Evolutionary conservation across 495 filamentous ascomycete genomes (phyloP).

Genomic region (Tuber aestivum): DNA sequence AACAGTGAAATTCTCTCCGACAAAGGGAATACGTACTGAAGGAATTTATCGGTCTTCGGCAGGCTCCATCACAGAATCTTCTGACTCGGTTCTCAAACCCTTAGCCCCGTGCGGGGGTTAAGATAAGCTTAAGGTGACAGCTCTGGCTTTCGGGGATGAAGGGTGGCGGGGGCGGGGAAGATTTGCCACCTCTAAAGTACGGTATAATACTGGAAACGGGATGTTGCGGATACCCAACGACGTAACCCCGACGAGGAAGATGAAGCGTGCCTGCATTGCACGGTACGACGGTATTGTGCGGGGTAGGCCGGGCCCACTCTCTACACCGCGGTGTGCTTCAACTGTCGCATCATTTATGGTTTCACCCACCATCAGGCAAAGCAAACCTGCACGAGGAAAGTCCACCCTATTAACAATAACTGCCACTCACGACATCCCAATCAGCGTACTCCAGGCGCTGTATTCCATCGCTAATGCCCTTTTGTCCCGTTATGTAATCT

Average conservation of each 20-base stretch:
- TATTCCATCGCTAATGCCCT: background rate
- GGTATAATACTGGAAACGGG: background rate
- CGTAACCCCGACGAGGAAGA: background rate
- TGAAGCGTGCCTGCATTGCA: background rate
- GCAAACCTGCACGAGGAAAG: background rate
- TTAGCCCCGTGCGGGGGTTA: background rate
- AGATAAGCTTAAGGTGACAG: background rate
- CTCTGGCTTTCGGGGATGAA: background rate
- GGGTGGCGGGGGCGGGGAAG: slow-evolving; percentile 2
- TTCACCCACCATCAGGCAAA: background rate
- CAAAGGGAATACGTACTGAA: background rate
- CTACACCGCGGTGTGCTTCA: background rate
- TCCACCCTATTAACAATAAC: background rate
- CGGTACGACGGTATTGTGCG: background rate
- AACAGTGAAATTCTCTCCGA: background rate
- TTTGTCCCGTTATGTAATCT: background rate
- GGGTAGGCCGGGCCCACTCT: background rate
- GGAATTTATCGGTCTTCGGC: background rate
- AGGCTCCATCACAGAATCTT: background rate
- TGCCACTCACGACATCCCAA: background rate
- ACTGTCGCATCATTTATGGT: background rate
- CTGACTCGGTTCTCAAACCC: background rate
- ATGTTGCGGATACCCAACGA: background rate
- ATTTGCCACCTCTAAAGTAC: background rate
- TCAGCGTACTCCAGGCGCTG: background rate